Evolutionary conservation across 2,329 filamentous ascomycete genomes (phyloP).

Genomic region (Alternaria brassicicola): DNA sequence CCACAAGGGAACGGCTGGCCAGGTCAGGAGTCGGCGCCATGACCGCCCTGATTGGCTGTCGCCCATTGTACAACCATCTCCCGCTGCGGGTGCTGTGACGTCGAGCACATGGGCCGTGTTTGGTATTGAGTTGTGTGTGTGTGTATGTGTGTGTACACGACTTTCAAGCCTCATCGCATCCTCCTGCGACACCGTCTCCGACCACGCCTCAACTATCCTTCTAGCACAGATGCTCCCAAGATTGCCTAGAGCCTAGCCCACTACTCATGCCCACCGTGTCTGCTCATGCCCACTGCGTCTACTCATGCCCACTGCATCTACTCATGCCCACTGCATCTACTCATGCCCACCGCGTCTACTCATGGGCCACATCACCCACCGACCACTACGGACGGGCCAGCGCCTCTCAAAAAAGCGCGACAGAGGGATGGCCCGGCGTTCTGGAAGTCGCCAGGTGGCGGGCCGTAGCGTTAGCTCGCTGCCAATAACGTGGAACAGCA

Average conservation of each 20-base stretch:
- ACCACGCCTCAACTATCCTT: neutral
- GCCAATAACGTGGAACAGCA: slow-evolving; percentile 14
- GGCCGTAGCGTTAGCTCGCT: slow-evolving; percentile 27
- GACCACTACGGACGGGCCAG: neutral
- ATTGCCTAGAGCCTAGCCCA: neutral
- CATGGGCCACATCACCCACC: slow-evolving; percentile 3
- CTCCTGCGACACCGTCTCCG: neutral
- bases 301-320: too few relatives aligned
- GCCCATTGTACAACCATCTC: neutral
- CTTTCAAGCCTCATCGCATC: neutral
- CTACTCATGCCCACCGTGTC: too few relatives aligned
- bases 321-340: too few relatives aligned
- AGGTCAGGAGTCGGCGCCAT: neutral
- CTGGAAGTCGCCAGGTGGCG: slow-evolving; percentile 18
- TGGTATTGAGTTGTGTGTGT: neutral
- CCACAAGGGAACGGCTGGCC: neutral
- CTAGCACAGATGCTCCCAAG: neutral
- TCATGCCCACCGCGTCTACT: slow-evolving; percentile 2
- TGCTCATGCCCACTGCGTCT: too few relatives aligned
- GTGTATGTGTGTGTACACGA: too few relatives aligned
- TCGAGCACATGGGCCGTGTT: slow-evolving; percentile 1
- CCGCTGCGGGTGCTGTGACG: neutral
- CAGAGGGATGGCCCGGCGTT: slow-evolving; percentile 7
- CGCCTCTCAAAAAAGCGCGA: neutral
- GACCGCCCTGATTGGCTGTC: neutral